Base-by-base conservation (phyloP, 306 rosid genomes). In the Trifolium subterraneum region DNA sequence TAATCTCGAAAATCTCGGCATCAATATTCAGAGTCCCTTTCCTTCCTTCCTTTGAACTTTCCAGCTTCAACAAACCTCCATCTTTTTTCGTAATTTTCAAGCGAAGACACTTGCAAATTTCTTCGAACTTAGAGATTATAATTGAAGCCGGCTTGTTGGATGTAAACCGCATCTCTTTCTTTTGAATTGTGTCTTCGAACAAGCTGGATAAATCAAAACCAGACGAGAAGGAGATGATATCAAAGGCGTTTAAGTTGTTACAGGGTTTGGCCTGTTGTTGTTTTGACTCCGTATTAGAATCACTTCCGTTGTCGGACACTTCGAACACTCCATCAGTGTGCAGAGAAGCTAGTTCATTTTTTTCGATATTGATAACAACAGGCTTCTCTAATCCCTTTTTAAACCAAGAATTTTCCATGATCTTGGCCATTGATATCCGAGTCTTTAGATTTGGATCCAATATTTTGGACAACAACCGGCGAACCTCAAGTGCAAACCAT, bases 161-260 rank as follows among this genome's bases (percentile, higher is more conserved):
- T 3, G 87, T 78, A 68, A 95, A 90, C 51, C 97, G 82, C 68
- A 76, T 81, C 84, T 92, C 93, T 72, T 87, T 92, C 79, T 85
- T 89, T 31, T 44, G 68, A 44, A 72, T 86, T 9, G 80, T 73
- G 65, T 85, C 91, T 74, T 84, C 97, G 27, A 95, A 92, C 79
- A 95, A 74, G n/a, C 98, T 93, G 4, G 99, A 90, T 79, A 95
- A 73, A 70, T 95, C 98, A 62, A 95, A 85, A 48, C 98, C 99
- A n/a, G 92, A 74, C 1, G 99, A 95, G 74, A 83, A 84, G 66
- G 99, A 95, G 76, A 95, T 92, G 76, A 95, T 95, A 64, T 89
- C 99, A 47, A 95, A 95, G 4, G 99, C 99, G 29, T 92, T 95
- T 72, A 92, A 75, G 55, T 84, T 87, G 72, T 86, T 87, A 64